Evolutionary conservation across 768 basidiomycete genomes (phyloP).

Genomic region (Hericium rajendrae): DNA sequence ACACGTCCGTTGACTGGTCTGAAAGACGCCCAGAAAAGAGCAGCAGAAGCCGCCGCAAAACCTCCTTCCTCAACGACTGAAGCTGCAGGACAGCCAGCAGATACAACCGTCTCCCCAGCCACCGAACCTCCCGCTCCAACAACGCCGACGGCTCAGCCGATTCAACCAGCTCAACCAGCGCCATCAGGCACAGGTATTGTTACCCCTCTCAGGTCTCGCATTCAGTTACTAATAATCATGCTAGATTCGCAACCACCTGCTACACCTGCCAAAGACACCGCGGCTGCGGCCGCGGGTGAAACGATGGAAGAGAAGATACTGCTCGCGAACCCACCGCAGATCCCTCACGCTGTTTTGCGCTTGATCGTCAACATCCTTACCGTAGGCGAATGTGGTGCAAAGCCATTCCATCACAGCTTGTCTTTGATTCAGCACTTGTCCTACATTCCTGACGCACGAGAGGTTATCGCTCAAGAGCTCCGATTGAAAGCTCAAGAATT

Average conservation of each 20-base stretch:
- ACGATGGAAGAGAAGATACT: constrained; percentile 35
- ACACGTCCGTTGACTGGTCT: constrained; percentile 72
- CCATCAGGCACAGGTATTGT: neutral
- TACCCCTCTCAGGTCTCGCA: neutral
- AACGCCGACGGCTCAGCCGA: neutral
- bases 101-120: no score
- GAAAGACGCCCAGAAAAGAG: constrained; percentile 38
- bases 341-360: constrained; percentile 77
- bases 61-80: constrained; percentile 12
- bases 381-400: constrained; percentile 91
- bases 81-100: neutral
- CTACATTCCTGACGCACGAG: constrained; percentile 77
- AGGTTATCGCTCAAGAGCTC: constrained; percentile 84
- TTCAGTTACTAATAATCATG: neutral
- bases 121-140: neutral
- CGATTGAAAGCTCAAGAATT: constrained; percentile 81
- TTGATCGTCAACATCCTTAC: constrained; percentile 96
- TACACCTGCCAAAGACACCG: constrained; percentile 9
- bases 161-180: neutral
- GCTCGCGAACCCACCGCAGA: constrained; percentile 67
- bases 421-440: constrained; percentile 90
- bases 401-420: constrained; percentile 93
- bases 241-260: neutral
- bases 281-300: constrained; percentile 2
- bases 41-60: constrained; percentile 2